These are phyloP conservation scores for Dryas drummondii DNA, from an alignment of 306 rosid genomes.

Conservation along the genomic window DNA sequence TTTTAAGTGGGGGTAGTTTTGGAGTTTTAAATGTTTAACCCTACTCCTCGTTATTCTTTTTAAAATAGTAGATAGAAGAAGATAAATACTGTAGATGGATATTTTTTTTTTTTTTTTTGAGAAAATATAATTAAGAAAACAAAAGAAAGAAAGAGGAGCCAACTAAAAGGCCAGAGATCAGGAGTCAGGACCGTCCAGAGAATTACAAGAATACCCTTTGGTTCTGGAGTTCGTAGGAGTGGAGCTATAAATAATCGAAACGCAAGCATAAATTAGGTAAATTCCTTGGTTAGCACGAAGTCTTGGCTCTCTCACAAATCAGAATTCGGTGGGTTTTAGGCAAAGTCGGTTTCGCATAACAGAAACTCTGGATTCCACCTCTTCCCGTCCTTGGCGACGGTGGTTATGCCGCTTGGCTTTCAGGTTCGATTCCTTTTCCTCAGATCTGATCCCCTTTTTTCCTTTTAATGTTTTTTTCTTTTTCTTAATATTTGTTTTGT, in stretches of 20 bases:
- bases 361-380: slow-evolving; percentile 87
- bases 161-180: neutral
- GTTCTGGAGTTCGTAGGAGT: neutral
- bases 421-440: slow-evolving; percentile 43
- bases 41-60: too few species aligned
- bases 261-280: slow-evolving; percentile 14
- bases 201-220: neutral
- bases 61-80: too few species aligned
- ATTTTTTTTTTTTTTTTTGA: too few species aligned
- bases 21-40: too few species aligned
- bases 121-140: neutral
- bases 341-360: slow-evolving; percentile 12
- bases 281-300: slow-evolving; percentile 26
- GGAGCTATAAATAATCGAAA: slow-evolving; percentile 4
- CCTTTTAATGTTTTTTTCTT: neutral
- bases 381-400: slow-evolving; percentile 96
- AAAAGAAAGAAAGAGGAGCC: neutral
- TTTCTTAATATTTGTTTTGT: slow-evolving; percentile 2
- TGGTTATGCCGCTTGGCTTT: slow-evolving; percentile 72
- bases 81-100: too few species aligned
- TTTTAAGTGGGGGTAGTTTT: too few species aligned
- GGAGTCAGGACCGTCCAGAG: neutral
- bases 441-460: slow-evolving; percentile 3
- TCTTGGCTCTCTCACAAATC: neutral
- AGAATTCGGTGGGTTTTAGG: slow-evolving; percentile 9